Base-by-base conservation (phyloP, 108 stramenopile genomes). In the Schizochytrium sp. region DNA sequence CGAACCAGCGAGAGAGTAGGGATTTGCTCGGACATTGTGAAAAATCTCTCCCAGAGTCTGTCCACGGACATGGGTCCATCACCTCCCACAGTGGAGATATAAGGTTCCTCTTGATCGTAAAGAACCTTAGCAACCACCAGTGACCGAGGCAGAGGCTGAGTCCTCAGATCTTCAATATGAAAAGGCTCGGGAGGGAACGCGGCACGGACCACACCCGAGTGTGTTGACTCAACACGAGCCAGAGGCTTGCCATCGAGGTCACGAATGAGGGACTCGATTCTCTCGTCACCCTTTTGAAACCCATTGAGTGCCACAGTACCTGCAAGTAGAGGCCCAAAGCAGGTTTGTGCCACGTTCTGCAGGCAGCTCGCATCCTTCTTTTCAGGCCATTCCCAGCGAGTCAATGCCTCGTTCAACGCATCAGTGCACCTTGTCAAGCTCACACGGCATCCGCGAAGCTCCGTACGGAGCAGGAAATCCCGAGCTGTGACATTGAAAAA, bases 381-480 rank as follows among this genome's bases (percentile, higher is more conserved):
- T 15, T 38, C 7, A 7, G 10, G 5, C 76, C 76, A 83, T 10
- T 55, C 76, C 76, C 76, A 83, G 5, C 76, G 76, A 13, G 28
- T n/a, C 0, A 83, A 53, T n/a, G 76, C 76, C 50, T 83, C 76
- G 10, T 5, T 10, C 45, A 55, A 38, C 17, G 40, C n/a, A 38
- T 83, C 50, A 38, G 76, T 55, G 76, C 76, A 83, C 10, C 76
- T 47, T 28, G 53, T 55, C 76, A 83, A 10, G 47, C 50, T 55
- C 47, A 83, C 53, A 1, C 76, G 76, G 76, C 76, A 83, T 56
- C 76, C 76, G 19, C 76, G 19, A 28, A 55, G 53, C 47, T 83
- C 76, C 17, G 53, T 55, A 53, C 76, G 76, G 1, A 55, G 15
- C 50, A 55, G 50, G 55, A 83, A 83, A 53, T 83, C 76, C 15